Evolutionary conservation across 306 rosid genomes (phyloP).

Genomic region (Rosa persica): DNA sequence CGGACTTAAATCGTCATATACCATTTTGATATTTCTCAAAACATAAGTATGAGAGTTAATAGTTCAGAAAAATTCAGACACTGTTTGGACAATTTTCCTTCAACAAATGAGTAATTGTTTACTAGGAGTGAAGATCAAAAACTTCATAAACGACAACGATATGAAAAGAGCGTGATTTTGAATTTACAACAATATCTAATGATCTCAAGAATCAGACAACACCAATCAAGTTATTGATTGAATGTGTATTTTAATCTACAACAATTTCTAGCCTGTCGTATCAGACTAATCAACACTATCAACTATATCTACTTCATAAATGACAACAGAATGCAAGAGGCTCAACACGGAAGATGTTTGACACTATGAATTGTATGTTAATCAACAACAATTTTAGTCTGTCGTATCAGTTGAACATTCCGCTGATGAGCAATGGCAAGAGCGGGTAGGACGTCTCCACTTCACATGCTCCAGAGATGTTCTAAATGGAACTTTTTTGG

Average conservation of each 20-base stretch:
- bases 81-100: too few relatives aligned
- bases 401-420: not conserved
- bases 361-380: not conserved
- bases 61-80: too few relatives aligned
- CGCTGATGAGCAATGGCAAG: not conserved
- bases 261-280: not conserved
- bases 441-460: constrained; percentile 12
- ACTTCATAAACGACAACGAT: not conserved
- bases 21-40: too few relatives aligned
- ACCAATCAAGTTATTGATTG: not conserved
- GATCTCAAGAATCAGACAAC: not conserved
- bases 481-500: constrained; percentile 32
- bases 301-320: not conserved
- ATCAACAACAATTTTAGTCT: not conserved
- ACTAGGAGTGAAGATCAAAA: not conserved
- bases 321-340: not conserved
- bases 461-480: constrained; percentile 17
- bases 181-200: not conserved
- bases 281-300: not conserved
- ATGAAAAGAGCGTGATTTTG: not conserved
- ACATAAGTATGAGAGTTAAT: too few relatives aligned
- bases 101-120: not conserved
- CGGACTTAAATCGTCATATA: too few relatives aligned
- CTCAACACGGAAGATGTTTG: not conserved
- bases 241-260: not conserved